A percentile compares a stretch with the other conserved stretches of the same genome.
These are phyloP conservation scores for Tilletia horrida DNA, from an alignment of 1,284 basidiomycete genomes.

Conservation along the genomic window DNA sequence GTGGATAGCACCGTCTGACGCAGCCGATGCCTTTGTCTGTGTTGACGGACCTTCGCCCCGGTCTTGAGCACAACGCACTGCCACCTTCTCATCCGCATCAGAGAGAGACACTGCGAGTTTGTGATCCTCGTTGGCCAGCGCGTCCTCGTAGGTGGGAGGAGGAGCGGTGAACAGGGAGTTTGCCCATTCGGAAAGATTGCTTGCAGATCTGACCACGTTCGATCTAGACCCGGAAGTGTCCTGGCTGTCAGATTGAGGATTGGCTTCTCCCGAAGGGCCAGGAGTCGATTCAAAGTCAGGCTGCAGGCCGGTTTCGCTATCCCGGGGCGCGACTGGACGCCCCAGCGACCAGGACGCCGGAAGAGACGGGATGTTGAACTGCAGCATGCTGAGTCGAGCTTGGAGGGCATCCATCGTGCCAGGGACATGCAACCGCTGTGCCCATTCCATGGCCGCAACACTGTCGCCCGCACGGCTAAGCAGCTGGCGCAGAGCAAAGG, in stretches of 20 bases:
- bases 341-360: neutral
- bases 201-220: neutral
- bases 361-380: constrained; percentile 8
- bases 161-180: constrained; percentile 14
- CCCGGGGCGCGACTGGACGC: neutral
- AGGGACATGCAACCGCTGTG: constrained; percentile 4
- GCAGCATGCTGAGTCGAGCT: constrained; percentile 3
- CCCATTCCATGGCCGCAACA: constrained; percentile 16
- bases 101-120: constrained; percentile 14
- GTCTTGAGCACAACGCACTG: constrained; percentile 61
- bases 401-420: constrained; percentile 13
- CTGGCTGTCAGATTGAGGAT: neutral
- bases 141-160: constrained; percentile 13
- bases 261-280: neutral
- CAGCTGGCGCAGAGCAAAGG: neutral
- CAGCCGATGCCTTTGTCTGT: neutral
- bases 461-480: constrained; percentile 7
- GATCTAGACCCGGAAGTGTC: neutral
- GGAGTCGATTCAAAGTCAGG: neutral
- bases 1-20: neutral
- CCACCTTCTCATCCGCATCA: constrained; percentile 33
- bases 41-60: constrained; percentile 62
- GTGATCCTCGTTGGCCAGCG: constrained; percentile 11
- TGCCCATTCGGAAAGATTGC: constrained; percentile 10
- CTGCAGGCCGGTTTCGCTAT: neutral